Conservation (phyloP, 2,329 filamentous ascomycete genomes). For the Sclerotinia trifoliorum region DNA sequence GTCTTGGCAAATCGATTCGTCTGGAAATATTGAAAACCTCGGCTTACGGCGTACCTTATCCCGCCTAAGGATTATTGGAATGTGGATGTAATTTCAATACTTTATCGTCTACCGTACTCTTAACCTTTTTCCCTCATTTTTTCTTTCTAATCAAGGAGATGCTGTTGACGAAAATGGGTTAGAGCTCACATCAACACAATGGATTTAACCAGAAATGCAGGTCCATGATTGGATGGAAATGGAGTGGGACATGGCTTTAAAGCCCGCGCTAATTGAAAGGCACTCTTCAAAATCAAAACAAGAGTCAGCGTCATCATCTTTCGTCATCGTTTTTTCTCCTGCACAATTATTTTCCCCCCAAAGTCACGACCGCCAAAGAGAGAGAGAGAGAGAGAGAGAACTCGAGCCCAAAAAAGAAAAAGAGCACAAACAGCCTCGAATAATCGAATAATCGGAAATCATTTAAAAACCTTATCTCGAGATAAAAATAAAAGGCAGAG, state of each 20-base stretch:
- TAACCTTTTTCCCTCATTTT: neutral
- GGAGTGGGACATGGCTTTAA: neutral
- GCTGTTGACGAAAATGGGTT: neutral
- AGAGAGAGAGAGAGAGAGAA: neutral
- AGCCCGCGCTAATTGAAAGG: neutral
- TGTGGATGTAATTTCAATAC: neutral
- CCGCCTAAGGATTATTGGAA: neutral
- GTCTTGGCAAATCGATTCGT: no score
- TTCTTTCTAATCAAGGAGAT: conserved; percentile 2
- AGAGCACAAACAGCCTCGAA: neutral
- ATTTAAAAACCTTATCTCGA: neutral
- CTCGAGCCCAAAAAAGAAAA: neutral
- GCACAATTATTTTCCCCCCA: neutral
- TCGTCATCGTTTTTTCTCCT: conserved; percentile 8
- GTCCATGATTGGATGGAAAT: neutral
- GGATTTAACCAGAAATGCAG: neutral
- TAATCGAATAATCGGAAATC: neutral
- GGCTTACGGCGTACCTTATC: no score
- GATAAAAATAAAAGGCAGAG: neutral
- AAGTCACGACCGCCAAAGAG: neutral
- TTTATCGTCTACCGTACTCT: neutral
- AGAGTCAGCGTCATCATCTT: conserved; percentile 5
- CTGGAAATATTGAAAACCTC: no score
- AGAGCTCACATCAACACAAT: neutral
- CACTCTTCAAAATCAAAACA: neutral